Percentiles rank a stretch among this genome's conserved stretches.
Evolutionary conservation across 306 rosid species (phyloP).

Genomic region (Malus asiatica): DNA sequence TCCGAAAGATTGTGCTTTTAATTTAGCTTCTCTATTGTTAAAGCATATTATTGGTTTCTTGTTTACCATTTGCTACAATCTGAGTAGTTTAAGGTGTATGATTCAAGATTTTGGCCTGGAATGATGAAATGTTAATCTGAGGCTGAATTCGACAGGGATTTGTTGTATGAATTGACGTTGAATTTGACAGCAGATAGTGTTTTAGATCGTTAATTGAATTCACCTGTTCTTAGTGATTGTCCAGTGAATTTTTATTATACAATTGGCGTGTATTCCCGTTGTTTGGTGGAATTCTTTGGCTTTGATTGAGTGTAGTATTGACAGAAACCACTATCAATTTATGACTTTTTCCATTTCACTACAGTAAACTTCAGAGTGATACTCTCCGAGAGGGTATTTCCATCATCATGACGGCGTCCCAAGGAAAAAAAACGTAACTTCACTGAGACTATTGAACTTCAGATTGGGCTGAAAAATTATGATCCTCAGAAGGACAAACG

Average conservation of each 20-base stretch:
- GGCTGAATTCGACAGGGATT: background rate
- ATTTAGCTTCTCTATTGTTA: background rate
- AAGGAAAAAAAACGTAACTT: too few relatives aligned
- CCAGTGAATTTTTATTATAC: background rate
- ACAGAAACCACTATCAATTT: too few relatives aligned
- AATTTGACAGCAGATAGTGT: background rate
- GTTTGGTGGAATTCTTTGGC: background rate
- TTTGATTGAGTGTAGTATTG: too few relatives aligned
- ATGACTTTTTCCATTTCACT: background rate
- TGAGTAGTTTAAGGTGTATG: background rate
- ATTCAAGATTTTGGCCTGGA: background rate
- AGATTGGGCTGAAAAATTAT: too few relatives aligned
- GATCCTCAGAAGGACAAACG: too few relatives aligned
- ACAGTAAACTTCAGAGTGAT: slow-evolving; percentile 45
- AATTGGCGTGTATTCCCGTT: background rate
- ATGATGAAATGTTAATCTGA: too few relatives aligned
- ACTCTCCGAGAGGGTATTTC: too few relatives aligned
- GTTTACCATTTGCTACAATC: background rate
- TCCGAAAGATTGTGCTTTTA: background rate
- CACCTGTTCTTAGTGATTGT: background rate
- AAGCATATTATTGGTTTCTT: background rate
- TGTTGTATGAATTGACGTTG: background rate
- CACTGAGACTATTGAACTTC: too few relatives aligned
- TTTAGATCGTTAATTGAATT: background rate
- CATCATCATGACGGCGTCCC: too few relatives aligned